Conservation (phyloP, 1,139 yeast genomes). For the Geotrichum aggregatum region DNA sequence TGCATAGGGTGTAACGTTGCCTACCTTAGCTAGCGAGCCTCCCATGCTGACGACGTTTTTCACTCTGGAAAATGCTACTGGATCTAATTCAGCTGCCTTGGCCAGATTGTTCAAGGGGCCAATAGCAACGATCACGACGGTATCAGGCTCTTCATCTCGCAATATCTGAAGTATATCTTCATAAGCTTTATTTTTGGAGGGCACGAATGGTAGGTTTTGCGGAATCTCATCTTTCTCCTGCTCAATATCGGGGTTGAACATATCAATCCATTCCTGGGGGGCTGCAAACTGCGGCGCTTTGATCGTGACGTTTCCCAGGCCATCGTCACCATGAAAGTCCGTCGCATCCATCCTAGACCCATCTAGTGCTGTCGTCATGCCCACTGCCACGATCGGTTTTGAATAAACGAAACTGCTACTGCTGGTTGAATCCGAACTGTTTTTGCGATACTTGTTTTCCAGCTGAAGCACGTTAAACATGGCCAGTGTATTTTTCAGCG, state of each 20-base stretch:
- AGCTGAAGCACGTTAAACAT: slow-evolving; percentile 38
- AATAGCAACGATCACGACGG: slow-evolving; percentile 41
- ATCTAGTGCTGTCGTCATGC: slow-evolving; percentile 35
- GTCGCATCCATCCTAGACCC: slow-evolving; percentile 40
- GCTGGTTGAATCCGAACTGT: too few relatives aligned
- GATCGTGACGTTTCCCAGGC: slow-evolving; percentile 41
- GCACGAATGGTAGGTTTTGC: slow-evolving; percentile 32
- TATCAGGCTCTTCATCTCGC: slow-evolving; percentile 35
- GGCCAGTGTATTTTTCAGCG: slow-evolving; percentile 40
- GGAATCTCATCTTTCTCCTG: slow-evolving; percentile 4
- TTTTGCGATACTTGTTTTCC: slow-evolving; percentile 33
- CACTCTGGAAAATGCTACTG: slow-evolving; percentile 38
- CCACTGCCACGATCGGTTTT: slow-evolving; percentile 38
- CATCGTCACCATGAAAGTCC: slow-evolving; percentile 43
- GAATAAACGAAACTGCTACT: slow-evolving; percentile 14
- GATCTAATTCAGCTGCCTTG: slow-evolving; percentile 40
- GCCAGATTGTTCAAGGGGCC: slow-evolving; percentile 46
- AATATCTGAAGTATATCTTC: slow-evolving; percentile 39
- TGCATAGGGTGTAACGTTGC: slow-evolving; percentile 43
- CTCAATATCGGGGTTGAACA: slow-evolving; percentile 23
- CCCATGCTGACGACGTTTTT: slow-evolving; percentile 43
- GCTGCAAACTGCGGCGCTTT: slow-evolving; percentile 39
- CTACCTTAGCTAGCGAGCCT: slow-evolving; percentile 39
- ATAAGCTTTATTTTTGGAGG: slow-evolving; percentile 35
- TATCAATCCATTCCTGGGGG: slow-evolving; percentile 32